Conservation (phyloP, 495 filamentous ascomycete genomes). For the Letharia columbiana region DNA sequence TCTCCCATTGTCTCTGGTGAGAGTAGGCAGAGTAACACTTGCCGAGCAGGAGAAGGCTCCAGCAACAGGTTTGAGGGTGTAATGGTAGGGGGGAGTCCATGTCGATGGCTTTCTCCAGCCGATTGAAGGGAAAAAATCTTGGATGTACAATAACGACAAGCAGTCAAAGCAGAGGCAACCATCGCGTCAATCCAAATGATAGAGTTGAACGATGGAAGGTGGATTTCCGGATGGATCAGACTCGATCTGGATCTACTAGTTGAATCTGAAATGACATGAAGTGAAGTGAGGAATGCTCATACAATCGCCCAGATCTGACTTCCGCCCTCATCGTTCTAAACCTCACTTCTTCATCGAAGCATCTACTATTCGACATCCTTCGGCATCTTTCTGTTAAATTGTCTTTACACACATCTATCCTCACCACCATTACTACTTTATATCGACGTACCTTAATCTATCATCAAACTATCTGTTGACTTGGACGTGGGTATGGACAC, state of each 20-base stretch:
- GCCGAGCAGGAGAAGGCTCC: neutral
- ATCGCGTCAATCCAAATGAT: neutral
- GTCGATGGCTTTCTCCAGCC: slow-evolving; percentile 32
- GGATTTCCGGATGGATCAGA: neutral
- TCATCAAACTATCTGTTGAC: neutral
- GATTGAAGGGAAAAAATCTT: slow-evolving; percentile 27
- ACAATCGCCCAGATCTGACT: neutral
- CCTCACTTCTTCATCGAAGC: neutral
- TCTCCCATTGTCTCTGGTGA: neutral
- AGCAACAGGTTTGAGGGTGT: slow-evolving; percentile 17
- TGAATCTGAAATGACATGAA: neutral
- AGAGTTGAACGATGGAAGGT: neutral
- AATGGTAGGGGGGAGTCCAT: slow-evolving; percentile 26
- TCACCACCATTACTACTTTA: neutral
- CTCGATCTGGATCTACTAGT: neutral
- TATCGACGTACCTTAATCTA: neutral
- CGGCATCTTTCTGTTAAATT: neutral
- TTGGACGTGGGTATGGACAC: neutral
- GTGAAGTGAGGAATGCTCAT: neutral
- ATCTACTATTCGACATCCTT: neutral
- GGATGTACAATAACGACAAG: slow-evolving; percentile 15
- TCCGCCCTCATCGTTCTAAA: neutral
- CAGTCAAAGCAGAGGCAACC: neutral
- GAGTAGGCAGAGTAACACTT: neutral
- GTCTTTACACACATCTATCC: neutral